Base-by-base conservation (phyloP, 2,329 filamentous ascomycete species). In the Fusarium sacchari region DNA sequence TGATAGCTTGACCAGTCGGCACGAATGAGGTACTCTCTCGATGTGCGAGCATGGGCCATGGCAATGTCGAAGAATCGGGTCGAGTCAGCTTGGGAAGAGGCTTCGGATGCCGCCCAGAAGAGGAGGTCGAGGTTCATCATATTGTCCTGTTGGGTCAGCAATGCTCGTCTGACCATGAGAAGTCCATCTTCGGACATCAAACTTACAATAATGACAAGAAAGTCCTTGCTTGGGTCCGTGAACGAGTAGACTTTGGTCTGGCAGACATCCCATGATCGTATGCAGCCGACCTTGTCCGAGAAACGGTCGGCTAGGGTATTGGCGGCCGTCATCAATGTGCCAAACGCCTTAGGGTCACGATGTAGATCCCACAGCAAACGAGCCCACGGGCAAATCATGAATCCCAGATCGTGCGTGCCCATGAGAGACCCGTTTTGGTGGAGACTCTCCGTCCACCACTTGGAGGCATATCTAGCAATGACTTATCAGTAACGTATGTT, bases 211-310 rank as follows among this genome's bases (percentile, higher is more conserved):
- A 85, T 82, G 10, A 84, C 79, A 6, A 85, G 76, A 62, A 84
- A 84, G 34, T 84, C 83, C 2, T 78, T 71, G 0, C 64, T 63
- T 0, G 82, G 79, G 34, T 85, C 81, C 0, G 71, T 66, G 46
- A 84, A 84, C 4, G 74, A 69, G 59, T 84, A 84, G 11, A 78
- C 60, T 28, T 82, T 82, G 13, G 84, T 86, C 12, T 80, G 72
- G 49, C 84, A 84, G 5, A 78, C 72, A 58, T 87, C 85, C 85
- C 85, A 87, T 11, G 83, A 85, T 42, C 81, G 75, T 14, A 86
- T 80, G 1, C 79, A 80, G 20, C 80, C 77, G 0, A 83, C 80
- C 1, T 67, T 76, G 2, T 68, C 50, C n/a, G 79, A 78, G 65
- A 81, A 86, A 15, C 84, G 79, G 14, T 76, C 74, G 5, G 81